These are phyloP conservation scores for Lithohypha guttulata DNA, from an alignment of 2,329 filamentous ascomycete species.

Conservation along the genomic window DNA sequence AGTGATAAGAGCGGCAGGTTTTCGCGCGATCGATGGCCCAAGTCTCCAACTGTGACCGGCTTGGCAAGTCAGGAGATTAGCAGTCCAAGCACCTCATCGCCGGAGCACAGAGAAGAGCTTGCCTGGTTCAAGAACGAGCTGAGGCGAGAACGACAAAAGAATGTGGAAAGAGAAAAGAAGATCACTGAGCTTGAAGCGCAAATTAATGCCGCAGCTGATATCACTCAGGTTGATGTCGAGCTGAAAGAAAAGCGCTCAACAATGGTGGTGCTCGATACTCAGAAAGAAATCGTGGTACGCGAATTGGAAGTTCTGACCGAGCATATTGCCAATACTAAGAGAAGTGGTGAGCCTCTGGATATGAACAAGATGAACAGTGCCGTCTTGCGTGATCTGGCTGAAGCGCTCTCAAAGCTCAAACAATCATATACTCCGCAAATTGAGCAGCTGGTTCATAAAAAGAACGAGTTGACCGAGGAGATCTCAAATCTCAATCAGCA, in stretches of 20 bases:
- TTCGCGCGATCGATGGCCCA: conserved; percentile 58
- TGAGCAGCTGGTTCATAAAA: conserved; percentile 80
- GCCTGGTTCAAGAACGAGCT: conserved; percentile 59
- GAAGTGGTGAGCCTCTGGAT: conserved; percentile 68
- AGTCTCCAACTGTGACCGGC: conserved; percentile 45
- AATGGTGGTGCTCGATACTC: conserved; percentile 84
- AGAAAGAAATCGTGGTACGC: conserved; percentile 88
- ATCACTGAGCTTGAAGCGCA: conserved; percentile 64
- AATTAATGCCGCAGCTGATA: conserved; percentile 49
- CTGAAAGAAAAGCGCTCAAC: conserved; percentile 89
- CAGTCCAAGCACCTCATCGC: conserved; percentile 57
- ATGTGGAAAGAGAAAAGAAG: conserved; percentile 73
- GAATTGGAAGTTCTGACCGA: conserved; percentile 83
- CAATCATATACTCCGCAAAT: conserved; percentile 66
- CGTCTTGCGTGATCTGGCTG: conserved; percentile 52
- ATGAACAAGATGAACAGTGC: conserved; percentile 57
- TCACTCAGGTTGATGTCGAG: conserved; percentile 74
- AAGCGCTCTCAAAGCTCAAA: conserved; percentile 58
- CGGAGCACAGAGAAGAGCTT: conserved; percentile 49
- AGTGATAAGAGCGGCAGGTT: conserved; percentile 54
- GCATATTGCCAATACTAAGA: conserved; percentile 77
- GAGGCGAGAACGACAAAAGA: conserved; percentile 70
- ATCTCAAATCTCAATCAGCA: conserved; percentile 70
- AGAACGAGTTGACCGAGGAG: conserved; percentile 74
- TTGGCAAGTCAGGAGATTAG: conserved; percentile 48